Percentiles rank a stretch among this genome's conserved stretches.
Conservation (phyloP, 2,329 filamentous ascomycete species). For the Herpotrichia juniperi region DNA sequence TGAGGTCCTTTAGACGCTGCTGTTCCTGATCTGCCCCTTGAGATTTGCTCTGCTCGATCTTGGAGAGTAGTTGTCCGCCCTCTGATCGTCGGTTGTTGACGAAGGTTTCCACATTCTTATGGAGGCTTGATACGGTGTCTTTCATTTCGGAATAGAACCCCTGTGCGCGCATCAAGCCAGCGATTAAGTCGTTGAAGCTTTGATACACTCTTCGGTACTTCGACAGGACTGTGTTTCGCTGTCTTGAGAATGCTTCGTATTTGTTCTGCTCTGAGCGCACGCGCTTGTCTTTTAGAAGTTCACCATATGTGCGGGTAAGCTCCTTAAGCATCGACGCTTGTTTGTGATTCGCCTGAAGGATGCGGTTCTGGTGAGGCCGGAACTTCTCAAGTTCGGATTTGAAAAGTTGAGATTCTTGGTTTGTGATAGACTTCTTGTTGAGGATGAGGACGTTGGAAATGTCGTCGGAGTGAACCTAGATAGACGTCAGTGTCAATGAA, state of each 20-base stretch:
- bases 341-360: conserved; percentile 94
- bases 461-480: conserved; percentile 89
- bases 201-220: conserved; percentile 92
- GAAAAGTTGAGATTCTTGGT: conserved; percentile 90
- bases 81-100: conserved; percentile 93
- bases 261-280: conserved; percentile 94
- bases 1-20: conserved; percentile 82
- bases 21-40: conserved; percentile 81
- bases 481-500: conserved; percentile 5
- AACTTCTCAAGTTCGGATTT: conserved; percentile 98
- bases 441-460: conserved; percentile 97
- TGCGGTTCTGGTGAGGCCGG: conserved; percentile 85
- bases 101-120: conserved; percentile 96
- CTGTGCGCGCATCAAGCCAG: conserved; percentile 85
- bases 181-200: conserved; percentile 86
- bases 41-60: conserved; percentile 81
- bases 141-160: conserved; percentile 96
- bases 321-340: conserved; percentile 95
- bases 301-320: conserved; percentile 83
- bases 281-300: conserved; percentile 88
- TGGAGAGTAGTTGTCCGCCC: conserved; percentile 84
- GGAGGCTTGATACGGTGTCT: conserved; percentile 87
- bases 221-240: conserved; percentile 78
- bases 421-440: conserved; percentile 95
- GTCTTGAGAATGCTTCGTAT: conserved; percentile 86